Evolutionary conservation across 495 filamentous ascomycete genomes (phyloP).

Genomic region (Penicillium manginii): DNA sequence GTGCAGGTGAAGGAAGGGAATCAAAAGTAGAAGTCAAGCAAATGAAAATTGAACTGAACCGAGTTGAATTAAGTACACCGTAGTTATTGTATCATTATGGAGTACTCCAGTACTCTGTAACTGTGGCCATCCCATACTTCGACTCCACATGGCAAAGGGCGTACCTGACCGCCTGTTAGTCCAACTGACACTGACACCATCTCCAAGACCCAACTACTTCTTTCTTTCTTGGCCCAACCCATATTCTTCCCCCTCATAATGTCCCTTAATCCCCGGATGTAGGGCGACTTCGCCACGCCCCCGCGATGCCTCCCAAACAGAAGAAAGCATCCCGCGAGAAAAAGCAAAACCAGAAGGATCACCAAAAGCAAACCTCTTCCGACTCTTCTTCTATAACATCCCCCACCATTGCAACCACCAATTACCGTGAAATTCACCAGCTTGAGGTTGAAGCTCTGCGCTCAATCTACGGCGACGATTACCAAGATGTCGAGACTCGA

Average conservation of each 20-base stretch:
- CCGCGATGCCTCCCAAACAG: slow-evolving; percentile 57
- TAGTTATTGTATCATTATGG: too few species aligned
- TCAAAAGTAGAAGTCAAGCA: too few species aligned
- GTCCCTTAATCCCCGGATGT: slow-evolving; percentile 28
- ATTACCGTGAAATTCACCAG: slow-evolving; percentile 83
- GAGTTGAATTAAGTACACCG: too few species aligned
- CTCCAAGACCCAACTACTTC: slow-evolving; percentile 13
- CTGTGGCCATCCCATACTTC: too few species aligned
- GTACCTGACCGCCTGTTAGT: slow-evolving; percentile 33
- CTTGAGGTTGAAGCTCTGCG: slow-evolving; percentile 86
- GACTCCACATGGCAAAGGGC: slow-evolving; percentile 2
- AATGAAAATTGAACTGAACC: too few species aligned
- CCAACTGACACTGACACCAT: neutral
- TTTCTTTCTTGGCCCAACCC: too few species aligned
- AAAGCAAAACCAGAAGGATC: slow-evolving; percentile 32
- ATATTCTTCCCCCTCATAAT: slow-evolving; percentile 17
- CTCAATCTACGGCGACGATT: slow-evolving; percentile 94
- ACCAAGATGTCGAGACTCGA: slow-evolving; percentile 69
- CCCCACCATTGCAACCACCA: slow-evolving; percentile 47
- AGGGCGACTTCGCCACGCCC: slow-evolving; percentile 44
- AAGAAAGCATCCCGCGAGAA: slow-evolving; percentile 40
- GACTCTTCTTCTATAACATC: slow-evolving; percentile 33
- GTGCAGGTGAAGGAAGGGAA: neutral
- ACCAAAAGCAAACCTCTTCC: slow-evolving; percentile 20
- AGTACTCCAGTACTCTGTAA: too few species aligned